phyloP scores from a whole-genome alignment of 1,284 basidiomycete species.

The Melanopsichium pennsylvanicum region DNA sequence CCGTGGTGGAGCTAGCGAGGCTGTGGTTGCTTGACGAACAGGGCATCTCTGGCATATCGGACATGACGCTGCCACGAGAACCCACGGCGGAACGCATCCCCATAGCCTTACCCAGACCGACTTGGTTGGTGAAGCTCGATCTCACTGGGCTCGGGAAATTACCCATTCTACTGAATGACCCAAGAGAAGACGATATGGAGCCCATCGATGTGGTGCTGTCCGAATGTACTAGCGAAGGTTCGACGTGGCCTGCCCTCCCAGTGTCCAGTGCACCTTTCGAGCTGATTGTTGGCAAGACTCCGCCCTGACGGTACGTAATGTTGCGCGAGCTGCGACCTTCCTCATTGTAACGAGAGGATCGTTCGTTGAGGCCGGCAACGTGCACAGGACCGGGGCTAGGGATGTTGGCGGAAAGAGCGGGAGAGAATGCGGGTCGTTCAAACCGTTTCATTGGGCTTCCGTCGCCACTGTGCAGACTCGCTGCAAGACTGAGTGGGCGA shows the following conservation, averaged over 20 bases:
- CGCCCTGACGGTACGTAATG: conserved; percentile 37
- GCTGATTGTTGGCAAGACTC: conserved; percentile 41
- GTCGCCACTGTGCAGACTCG: conserved; percentile 26
- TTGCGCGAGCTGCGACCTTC: conserved; percentile 33
- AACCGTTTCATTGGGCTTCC: conserved; percentile 36
- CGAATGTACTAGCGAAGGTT: conserved; percentile 26
- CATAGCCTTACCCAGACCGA: conserved; percentile 25
- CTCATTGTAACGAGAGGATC: conserved; percentile 32
- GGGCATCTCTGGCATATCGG: conserved; percentile 6
- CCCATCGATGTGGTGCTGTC: conserved; percentile 34
- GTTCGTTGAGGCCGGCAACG: conserved; percentile 15
- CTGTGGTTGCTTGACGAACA: conserved; percentile 17
- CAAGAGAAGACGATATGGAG: conserved; percentile 31
- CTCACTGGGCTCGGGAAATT: conserved; percentile 29
- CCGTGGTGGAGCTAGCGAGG: conserved; percentile 16
- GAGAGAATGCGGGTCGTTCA: conserved; percentile 38
- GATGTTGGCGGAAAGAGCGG: conserved; percentile 40
- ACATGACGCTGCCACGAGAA: conserved; percentile 6
- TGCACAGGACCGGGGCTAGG: conserved; percentile 28
- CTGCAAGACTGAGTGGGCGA: conserved; percentile 35
- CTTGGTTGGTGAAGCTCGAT: conserved; percentile 10
- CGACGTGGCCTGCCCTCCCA: conserved; percentile 22
- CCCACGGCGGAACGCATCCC: conserved; percentile 17
- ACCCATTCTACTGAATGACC: conserved; percentile 33
- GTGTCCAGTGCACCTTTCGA: conserved; percentile 40